These are phyloP conservation scores for Phlyctochytrium planicorne DNA, from an alignment of 192 early-diverging fungal species.

Conservation along the genomic window DNA sequence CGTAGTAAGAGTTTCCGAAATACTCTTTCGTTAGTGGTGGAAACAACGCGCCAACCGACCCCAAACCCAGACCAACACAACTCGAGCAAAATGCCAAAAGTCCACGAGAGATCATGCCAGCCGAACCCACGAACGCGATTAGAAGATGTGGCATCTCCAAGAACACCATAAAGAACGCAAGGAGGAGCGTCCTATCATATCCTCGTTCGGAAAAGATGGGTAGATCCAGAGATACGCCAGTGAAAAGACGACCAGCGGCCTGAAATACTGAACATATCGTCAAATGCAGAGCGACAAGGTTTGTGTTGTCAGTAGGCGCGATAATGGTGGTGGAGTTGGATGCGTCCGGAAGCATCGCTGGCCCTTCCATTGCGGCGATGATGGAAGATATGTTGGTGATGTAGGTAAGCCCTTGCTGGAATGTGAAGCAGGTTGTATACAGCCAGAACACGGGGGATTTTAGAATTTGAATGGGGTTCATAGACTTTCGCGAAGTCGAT, in stretches of 20 bases:
- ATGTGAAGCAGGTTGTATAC: slow-evolving; percentile 20
- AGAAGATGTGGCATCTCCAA: slow-evolving; percentile 10
- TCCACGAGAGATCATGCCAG: neutral
- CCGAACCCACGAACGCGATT: neutral
- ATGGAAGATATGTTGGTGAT: slow-evolving; percentile 33
- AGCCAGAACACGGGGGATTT: slow-evolving; percentile 32
- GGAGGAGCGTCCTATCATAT: slow-evolving; percentile 25
- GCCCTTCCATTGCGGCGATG: slow-evolving; percentile 2
- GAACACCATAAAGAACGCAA: slow-evolving; percentile 16
- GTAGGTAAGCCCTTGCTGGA: slow-evolving; percentile 31
- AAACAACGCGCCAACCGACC: slow-evolving; percentile 26
- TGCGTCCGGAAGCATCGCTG: neutral
- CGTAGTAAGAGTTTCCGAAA: slow-evolving; percentile 35
- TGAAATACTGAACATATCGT: slow-evolving; percentile 33
- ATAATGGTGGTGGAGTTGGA: no score
- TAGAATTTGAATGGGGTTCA: slow-evolving; percentile 28
- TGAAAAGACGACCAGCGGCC: slow-evolving; percentile 15
- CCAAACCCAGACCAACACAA: slow-evolving; percentile 32
- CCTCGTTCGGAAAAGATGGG: slow-evolving; percentile 1
- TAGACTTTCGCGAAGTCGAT: no score
- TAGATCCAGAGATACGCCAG: slow-evolving; percentile 15
- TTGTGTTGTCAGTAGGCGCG: no score
- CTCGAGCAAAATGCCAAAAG: slow-evolving; percentile 17
- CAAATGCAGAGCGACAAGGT: slow-evolving; percentile 21
- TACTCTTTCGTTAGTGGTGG: slow-evolving; percentile 28